A percentile compares a stretch with the other conserved stretches of the same genome.
Evolutionary conservation across 1,139 yeast genomes (phyloP).

Genomic region (Diutina scorzettiae): DNA sequence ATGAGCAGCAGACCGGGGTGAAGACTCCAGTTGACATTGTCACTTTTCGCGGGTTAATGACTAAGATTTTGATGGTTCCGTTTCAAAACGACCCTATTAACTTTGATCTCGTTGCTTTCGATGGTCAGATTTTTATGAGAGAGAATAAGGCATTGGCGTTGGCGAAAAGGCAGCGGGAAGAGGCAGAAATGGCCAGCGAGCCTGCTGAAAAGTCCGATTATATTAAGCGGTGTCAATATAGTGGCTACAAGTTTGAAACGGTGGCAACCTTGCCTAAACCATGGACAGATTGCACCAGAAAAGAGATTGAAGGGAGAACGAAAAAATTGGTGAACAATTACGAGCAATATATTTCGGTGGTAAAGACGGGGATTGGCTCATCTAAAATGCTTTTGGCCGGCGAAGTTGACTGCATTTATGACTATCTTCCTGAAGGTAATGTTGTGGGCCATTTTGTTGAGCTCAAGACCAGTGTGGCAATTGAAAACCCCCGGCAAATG

Average conservation of each 20-base stretch:
- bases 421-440: slow-evolving; percentile 50
- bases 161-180: slow-evolving; percentile 17
- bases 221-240: slow-evolving; percentile 35
- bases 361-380: slow-evolving; percentile 73
- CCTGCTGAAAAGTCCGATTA: slow-evolving; percentile 25
- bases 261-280: slow-evolving; percentile 68
- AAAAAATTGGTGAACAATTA: slow-evolving; percentile 51
- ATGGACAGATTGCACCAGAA: slow-evolving; percentile 57
- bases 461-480: slow-evolving; percentile 56
- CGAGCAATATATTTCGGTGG: slow-evolving; percentile 70
- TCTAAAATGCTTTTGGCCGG: slow-evolving; percentile 67
- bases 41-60: slow-evolving; percentile 77
- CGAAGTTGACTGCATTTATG: slow-evolving; percentile 85
- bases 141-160: slow-evolving; percentile 36
- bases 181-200: slow-evolving; percentile 12
- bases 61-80: slow-evolving; percentile 53
- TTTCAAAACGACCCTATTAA: slow-evolving; percentile 46
- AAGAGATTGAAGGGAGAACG: slow-evolving; percentile 51
- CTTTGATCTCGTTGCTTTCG: slow-evolving; percentile 51
- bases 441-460: slow-evolving; percentile 72
- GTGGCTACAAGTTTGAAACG: slow-evolving; percentile 82
- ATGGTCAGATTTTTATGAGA: slow-evolving; percentile 79
- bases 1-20: slow-evolving; percentile 39
- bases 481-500: slow-evolving; percentile 42
- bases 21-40: slow-evolving; percentile 54